Conservation (phyloP, 129 eudicot genomes). For the Artemisia tridentata region DNA sequence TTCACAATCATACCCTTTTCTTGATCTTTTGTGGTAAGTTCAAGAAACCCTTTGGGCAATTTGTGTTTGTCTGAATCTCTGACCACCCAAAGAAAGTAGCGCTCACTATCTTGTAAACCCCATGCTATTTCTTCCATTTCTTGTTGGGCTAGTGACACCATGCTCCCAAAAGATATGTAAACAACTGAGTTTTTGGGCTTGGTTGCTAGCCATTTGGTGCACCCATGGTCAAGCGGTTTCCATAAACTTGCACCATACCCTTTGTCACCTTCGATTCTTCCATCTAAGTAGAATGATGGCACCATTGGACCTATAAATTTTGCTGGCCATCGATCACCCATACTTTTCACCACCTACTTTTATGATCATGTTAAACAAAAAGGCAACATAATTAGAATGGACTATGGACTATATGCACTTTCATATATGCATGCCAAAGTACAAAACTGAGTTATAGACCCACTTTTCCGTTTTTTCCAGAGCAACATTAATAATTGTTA, state of each 20-base stretch:
- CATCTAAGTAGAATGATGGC: slow-evolving; percentile 64
- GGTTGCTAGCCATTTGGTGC: slow-evolving; percentile 53
- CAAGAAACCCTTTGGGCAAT: slow-evolving; percentile 42
- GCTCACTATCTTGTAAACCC: slow-evolving; percentile 35
- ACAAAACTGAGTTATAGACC: too few species aligned
- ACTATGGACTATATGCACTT: too few species aligned
- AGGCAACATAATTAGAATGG: too few species aligned
- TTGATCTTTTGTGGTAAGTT: slow-evolving; percentile 17
- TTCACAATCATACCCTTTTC: slow-evolving; percentile 44
- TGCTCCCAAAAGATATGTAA: slow-evolving; percentile 67
- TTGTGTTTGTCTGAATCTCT: slow-evolving; percentile 44
- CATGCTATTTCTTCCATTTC: slow-evolving; percentile 58
- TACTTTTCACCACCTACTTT: slow-evolving; percentile 34
- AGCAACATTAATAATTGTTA: too few species aligned
- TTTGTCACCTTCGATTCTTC: slow-evolving; percentile 55
- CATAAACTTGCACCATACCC: slow-evolving; percentile 60
- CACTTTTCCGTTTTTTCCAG: too few species aligned
- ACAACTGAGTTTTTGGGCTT: slow-evolving; percentile 52
- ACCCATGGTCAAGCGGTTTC: slow-evolving; percentile 44
- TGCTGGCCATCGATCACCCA: slow-evolving; percentile 41
- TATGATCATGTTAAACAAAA: too few species aligned
- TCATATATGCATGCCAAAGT: too few species aligned
- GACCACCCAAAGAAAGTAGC: slow-evolving; percentile 56
- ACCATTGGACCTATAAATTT: slow-evolving; percentile 63
- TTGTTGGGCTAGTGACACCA: slow-evolving; percentile 44